phyloP scores from a whole-genome alignment of 345 rosid genomes.

The Lepidium sativum region DNA sequence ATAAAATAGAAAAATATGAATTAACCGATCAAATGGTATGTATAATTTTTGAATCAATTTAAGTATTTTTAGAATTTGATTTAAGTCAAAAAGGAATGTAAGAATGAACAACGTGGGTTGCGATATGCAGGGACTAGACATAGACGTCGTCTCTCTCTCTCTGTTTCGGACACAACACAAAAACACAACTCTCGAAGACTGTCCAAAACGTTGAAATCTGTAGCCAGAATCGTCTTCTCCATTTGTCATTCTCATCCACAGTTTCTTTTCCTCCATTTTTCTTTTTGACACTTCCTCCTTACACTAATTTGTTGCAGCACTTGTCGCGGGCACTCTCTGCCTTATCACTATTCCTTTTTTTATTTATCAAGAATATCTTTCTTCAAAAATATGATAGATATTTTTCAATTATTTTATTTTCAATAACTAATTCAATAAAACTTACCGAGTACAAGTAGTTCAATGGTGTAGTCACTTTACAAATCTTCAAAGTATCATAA shows the following conservation, averaged over 20 bases:
- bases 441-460: too few relatives aligned
- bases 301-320: slow-evolving; percentile 30
- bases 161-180: not conserved
- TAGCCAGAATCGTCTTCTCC: slow-evolving; percentile 84
- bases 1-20: not conserved
- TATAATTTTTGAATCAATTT: not conserved
- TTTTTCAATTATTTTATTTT: too few relatives aligned
- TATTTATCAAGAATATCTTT: too few relatives aligned
- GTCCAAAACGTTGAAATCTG: slow-evolving; percentile 60
- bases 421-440: too few relatives aligned
- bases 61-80: too few relatives aligned
- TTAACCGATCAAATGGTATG: not conserved
- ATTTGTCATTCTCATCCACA: slow-evolving; percentile 72
- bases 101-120: slow-evolving; percentile 44
- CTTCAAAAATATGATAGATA: too few relatives aligned
- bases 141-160: slow-evolving; percentile 25
- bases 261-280: not conserved
- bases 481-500: too few relatives aligned
- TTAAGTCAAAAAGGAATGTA: slow-evolving; percentile 12
- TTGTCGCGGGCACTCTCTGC: slow-evolving; percentile 31
- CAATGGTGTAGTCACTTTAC: too few relatives aligned
- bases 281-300: slow-evolving; percentile 13
- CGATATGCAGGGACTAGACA: slow-evolving; percentile 64
- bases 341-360: not conserved
- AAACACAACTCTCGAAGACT: slow-evolving; percentile 59